Base-by-base conservation (phyloP, 371 early-diverging fungal species). In the Mortierella sp. region DNA sequence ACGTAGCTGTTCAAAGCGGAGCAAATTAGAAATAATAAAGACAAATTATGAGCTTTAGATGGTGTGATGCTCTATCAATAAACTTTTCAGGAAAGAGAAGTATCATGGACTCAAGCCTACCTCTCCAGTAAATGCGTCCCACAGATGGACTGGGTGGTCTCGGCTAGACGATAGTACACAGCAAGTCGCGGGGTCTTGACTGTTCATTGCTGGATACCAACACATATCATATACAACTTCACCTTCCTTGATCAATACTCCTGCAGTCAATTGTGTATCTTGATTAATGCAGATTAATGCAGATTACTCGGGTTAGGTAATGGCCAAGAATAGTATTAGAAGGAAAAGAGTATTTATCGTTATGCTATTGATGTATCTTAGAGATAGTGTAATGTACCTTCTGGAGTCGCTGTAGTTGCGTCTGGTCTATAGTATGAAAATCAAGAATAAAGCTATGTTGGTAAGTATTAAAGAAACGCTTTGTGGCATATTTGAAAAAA, bases 151-250 rank as follows among this genome's bases (percentile, higher is more conserved):
- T 3, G 94, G 93, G 61, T 93, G 92, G 68, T 93, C 93, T 40
- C 91, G 84, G 9, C 88, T 89, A 37, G 91, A 90, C 0, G 90
- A 87, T 11, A 93, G 26, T 40, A 94, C 90, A 60, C 91, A 91
- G 70, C 90, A 92, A 10, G 92, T 88, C 18, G 87, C 78, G 5
- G 92, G 90, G 72, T 93, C 92, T 83, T 86, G 85, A 51, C 84
- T 84, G 26, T 73, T 87, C 94, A 93, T 93, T 5, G 74, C 80
- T 20, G 94, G 94, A 72, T 90, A 93, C 92, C 92, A 94, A 20
- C 84, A 85, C 74, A 86, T 87, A 60, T 93, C 94, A 70, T 91
- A 90, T 0, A 93, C 71, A 0, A 87, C 73, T 72, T 94, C 94
- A 5, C 88, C 91, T 75, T 87, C 88, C 49, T 79, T 69, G 43